Conservation (phyloP, 2,329 filamentous ascomycete genomes). For the Ophiostoma ips region DNA sequence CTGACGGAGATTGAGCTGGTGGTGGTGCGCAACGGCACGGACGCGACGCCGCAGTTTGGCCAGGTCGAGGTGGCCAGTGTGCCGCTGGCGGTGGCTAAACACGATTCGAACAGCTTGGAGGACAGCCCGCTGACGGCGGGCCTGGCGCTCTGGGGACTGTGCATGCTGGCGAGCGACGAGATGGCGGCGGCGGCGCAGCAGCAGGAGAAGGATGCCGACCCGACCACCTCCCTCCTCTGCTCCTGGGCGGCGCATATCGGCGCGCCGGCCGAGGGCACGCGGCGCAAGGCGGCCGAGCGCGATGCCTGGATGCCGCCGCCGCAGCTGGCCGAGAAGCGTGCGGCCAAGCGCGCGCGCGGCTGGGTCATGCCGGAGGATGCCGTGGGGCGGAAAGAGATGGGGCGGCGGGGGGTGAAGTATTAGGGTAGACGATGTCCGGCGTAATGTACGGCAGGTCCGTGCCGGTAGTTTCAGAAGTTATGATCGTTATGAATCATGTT, state of each 20-base stretch:
- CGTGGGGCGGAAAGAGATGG: slow-evolving; percentile 57
- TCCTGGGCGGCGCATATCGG: slow-evolving; percentile 52
- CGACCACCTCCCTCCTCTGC: slow-evolving; percentile 25
- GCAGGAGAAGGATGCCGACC: slow-evolving; percentile 11
- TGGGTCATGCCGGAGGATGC: slow-evolving; percentile 68
- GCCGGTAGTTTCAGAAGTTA: not conserved
- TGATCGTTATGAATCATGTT: not conserved
- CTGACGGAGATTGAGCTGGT: slow-evolving; percentile 92
- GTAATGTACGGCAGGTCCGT: not conserved
- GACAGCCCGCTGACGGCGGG: slow-evolving; percentile 47
- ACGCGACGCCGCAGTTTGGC: slow-evolving; percentile 68
- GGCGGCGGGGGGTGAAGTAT: slow-evolving; percentile 42
- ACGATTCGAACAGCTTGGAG: slow-evolving; percentile 16
- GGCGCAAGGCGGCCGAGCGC: slow-evolving; percentile 53
- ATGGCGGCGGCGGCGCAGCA: slow-evolving; percentile 27
- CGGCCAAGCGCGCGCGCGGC: slow-evolving; percentile 57
- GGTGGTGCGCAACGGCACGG: slow-evolving; percentile 67
- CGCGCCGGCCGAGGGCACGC: slow-evolving; percentile 56
- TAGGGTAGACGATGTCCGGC: not conserved
- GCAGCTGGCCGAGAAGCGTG: slow-evolving; percentile 60
- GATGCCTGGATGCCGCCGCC: slow-evolving; percentile 65
- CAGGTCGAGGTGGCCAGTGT: slow-evolving; percentile 61
- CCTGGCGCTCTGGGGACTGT: slow-evolving; percentile 64
- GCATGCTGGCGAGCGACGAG: slow-evolving; percentile 29
- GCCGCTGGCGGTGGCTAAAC: slow-evolving; percentile 33